Evolutionary conservation across 768 basidiomycete species (phyloP).

Genomic region (Pleurotus giganteus): DNA sequence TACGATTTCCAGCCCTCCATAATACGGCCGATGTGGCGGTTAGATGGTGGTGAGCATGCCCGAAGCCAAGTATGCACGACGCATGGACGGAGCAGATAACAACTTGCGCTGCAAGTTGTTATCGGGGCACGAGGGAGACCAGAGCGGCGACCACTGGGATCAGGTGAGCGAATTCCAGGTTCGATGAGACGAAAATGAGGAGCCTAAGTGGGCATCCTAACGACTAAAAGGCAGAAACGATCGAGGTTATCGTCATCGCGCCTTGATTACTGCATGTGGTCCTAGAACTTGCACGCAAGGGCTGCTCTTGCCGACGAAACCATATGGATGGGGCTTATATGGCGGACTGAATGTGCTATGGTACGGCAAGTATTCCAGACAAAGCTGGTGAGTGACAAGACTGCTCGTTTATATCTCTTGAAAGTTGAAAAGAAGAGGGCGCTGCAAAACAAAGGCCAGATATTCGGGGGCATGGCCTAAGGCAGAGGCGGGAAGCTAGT

Average conservation of each 20-base stretch:
- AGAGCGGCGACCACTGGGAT: neutral
- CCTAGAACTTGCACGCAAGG: neutral
- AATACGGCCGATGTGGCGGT: slow-evolving; percentile 1
- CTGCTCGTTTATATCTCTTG: no score
- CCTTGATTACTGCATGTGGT: neutral
- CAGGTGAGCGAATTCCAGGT: slow-evolving; percentile 1
- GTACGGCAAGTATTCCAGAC: no score
- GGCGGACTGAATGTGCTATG: no score
- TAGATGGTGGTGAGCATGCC: neutral
- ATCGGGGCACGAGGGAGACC: neutral
- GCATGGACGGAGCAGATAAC: slow-evolving; percentile 7
- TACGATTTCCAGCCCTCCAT: neutral
- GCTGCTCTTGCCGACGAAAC: neutral
- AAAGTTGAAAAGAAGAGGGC: no score
- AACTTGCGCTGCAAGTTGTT: neutral
- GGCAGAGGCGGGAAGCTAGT: no score
- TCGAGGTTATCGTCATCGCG: slow-evolving; percentile 1
- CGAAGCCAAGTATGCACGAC: slow-evolving; percentile 3
- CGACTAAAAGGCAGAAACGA: slow-evolving; percentile 7
- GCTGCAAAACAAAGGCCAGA: no score
- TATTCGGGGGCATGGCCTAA: no score
- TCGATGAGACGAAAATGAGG: neutral
- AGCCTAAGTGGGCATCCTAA: slow-evolving; percentile 4
- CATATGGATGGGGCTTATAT: slow-evolving; percentile 3
- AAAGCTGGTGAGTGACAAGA: no score